phyloP scores from a whole-genome alignment of 2,329 filamentous ascomycete species.

The Penicillium aurantiogriseum region DNA sequence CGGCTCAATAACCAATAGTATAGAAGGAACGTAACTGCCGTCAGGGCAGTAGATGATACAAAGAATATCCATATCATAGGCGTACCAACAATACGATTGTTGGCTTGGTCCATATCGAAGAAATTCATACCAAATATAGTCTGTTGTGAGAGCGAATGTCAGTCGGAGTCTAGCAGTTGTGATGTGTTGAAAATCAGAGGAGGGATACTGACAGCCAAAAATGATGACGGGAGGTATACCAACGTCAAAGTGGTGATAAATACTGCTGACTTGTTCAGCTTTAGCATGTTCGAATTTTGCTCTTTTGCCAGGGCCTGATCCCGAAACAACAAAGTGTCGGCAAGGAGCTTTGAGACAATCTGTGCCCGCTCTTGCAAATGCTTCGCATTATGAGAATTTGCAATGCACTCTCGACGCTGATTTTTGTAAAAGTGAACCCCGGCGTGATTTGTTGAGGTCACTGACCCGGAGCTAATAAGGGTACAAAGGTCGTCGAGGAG shows the following conservation, averaged over 20 bases:
- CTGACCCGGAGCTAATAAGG: not conserved
- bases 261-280: not conserved
- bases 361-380: not conserved
- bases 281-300: not conserved
- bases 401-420: not conserved
- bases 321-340: not conserved
- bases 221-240: not conserved
- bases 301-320: not conserved
- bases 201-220: not conserved
- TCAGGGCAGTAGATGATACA: not conserved
- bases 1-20: not conserved
- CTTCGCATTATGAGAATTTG: not conserved
- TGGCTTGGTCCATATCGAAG: not conserved
- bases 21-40: not conserved
- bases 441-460: not conserved
- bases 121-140: not conserved
- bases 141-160: not conserved
- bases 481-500: not conserved
- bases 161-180: not conserved
- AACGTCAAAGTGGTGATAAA: not conserved
- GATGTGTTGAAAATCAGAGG: not conserved
- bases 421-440: not conserved
- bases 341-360: not conserved
- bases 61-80: not conserved
- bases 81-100: not conserved